Evolutionary conservation across 2,329 filamentous ascomycete genomes (phyloP), one percentile per base, ranked within the genome.

Genomic region (Calonectria pteridis): DNA sequence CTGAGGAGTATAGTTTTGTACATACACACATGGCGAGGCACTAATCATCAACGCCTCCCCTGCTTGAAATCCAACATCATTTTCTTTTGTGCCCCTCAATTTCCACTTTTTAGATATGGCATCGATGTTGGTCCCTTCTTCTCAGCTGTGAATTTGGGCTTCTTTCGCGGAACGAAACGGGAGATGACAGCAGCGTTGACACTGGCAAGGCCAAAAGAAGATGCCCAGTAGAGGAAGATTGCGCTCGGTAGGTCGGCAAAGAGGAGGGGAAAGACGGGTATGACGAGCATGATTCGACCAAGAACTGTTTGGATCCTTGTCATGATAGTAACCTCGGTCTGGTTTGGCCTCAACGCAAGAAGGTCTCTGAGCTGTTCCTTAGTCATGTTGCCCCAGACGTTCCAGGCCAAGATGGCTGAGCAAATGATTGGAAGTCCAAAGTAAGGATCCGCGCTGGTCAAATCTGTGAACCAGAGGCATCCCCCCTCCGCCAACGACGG

Each of bases 381-480:
- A 31, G 79, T 75, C 72, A 85, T 75, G 23, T 74, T 81, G 6
- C 77, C 78, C 82, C 82, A 84, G 3, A 75, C 78, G 28, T 79
- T 81, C 67, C 75, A 78, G 4, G 79, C 80, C 26, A 86, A 69
- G 13, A 83, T 73, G 0, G 74, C 75, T 1, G 82, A 81, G 70
- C 82, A 85, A 46, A 84, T 71, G 11, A 84, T 31, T 3, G 90
- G 89, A 0, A 91, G 84, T 33, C 87, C 80, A 70, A 86, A 84
- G 70, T 87, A 87, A 1, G 90, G 89, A 73, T 92, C 90, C 37
- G 87, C 82, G 35, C 80, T 86, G 9, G 87, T 88, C 29, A 92
- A 85, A 75, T 92, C 87, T 2, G 85, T 83, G 77, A 91, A 91
- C 89, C 90, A 91, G 20, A 91, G 83, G 50, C 84, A 86, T 31